Evolutionary conservation across 2,329 filamentous ascomycete species (phyloP), one percentile per base, ranked within the genome.

Genomic region (Alternaria panax): DNA sequence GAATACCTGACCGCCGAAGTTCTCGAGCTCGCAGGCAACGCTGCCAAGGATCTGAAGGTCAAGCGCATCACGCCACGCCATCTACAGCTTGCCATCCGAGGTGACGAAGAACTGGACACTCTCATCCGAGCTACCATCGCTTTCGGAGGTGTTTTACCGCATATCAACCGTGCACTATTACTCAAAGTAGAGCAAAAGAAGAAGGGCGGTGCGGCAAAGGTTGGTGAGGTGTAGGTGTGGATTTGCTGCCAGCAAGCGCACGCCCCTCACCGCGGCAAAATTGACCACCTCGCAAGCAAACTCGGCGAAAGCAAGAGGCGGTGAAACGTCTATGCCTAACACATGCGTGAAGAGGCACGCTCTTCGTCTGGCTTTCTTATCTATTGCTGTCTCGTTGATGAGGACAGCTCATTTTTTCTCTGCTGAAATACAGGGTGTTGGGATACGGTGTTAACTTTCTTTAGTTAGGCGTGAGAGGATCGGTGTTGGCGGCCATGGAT

Each of bases 61-160:
- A 99, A 98, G 89, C 95, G 95, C 82, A 99, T 99, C 82, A 98
- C 94, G 12, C 95, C 95, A 57, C 93, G 95, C 80, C 95, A 99
- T 81, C 84, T 99, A 67, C 95, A 99, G 82, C 91, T 99, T 65
- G 95, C 95, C 74, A 99, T 99, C 78, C 93, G 95, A 75, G 95
- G 95, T 77, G 95, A 99, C 80, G 95, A 99, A 83, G 95, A 99
- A 82, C 86, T 99, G 72, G 95, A 99, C 80, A 98, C 93, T 24
- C 86, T 99, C 59, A 98, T 99, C 79, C 92, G 93, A 74, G 95
- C 95, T 58, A 99, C 95, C 64, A 99, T 99, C 75, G 95, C 95
- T 62, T 98, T 96, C 72, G 95, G 95, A 84, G 95, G 95, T 90
- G 95, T 99, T 27, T 85, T 99, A 76, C 95, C 95, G 67, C 94